phyloP scores from a whole-genome alignment of 306 rosid genomes.

The Senna siamea region DNA sequence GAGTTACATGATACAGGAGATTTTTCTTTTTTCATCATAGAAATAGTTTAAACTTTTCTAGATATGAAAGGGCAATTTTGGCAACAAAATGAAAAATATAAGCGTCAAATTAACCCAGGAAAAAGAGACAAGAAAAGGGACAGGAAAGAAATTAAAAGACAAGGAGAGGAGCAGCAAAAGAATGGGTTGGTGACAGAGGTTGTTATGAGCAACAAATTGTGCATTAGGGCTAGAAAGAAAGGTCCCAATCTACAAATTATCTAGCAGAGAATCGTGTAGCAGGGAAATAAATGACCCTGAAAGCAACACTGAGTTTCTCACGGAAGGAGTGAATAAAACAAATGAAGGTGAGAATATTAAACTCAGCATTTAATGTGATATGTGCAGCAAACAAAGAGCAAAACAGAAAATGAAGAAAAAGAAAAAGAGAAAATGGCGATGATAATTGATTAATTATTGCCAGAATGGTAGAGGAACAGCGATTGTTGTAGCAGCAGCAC shows the following conservation, averaged over 20 bases:
- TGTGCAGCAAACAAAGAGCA: constrained; percentile 14
- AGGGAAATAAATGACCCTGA: constrained; percentile 48
- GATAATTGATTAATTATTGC: constrained; percentile 40
- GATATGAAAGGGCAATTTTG: no score
- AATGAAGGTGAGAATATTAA: constrained; percentile 43
- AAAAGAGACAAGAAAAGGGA: constrained; percentile 45
- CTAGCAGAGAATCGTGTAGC: constrained; percentile 42
- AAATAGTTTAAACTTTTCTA: no score
- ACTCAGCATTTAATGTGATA: constrained; percentile 56
- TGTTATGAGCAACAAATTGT: constrained; percentile 58
- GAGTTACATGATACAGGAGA: constrained; percentile 26
- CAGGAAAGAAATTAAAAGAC: no score
- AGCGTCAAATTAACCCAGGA: constrained; percentile 38
- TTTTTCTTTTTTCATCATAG: background rate
- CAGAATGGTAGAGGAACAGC: constrained; percentile 29
- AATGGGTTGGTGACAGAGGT: constrained; percentile 37
- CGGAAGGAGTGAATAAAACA: constrained; percentile 55
- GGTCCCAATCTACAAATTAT: constrained; percentile 36
- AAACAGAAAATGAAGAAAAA: background rate
- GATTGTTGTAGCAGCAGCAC: background rate
- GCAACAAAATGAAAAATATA: constrained; percentile 5
- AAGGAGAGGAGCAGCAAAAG: no score
- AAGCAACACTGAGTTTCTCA: constrained; percentile 46
- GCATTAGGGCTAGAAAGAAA: constrained; percentile 35
- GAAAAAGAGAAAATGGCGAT: constrained; percentile 31